Evolutionary conservation across 805 yeast genomes (phyloP).

Genomic region (Wickerhamomyces canadensis): DNA sequence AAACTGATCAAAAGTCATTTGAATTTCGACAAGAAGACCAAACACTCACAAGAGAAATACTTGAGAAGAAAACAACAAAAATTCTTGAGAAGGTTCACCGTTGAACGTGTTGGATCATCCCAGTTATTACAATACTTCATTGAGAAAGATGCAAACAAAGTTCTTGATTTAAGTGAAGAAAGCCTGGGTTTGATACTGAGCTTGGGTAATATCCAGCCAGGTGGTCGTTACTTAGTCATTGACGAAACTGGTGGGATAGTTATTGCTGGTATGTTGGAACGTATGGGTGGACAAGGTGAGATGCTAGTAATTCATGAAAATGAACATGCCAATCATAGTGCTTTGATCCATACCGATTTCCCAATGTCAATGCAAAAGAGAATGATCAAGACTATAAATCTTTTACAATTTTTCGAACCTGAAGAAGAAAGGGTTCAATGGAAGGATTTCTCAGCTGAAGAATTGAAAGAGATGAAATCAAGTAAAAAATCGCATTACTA

Average conservation of each 20-base stretch:
- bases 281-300: constrained; percentile 72
- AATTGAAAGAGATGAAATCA: constrained; percentile 49
- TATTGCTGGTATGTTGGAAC: constrained; percentile 77
- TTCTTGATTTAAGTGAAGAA: constrained; percentile 82
- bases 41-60: constrained; percentile 88
- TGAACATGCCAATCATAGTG: constrained; percentile 82
- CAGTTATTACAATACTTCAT: constrained; percentile 66
- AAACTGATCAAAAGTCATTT: constrained; percentile 79
- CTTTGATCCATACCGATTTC: constrained; percentile 62
- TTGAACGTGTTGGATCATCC: constrained; percentile 68
- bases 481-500: constrained; percentile 60
- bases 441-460: constrained; percentile 44
- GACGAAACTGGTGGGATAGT: constrained; percentile 97
- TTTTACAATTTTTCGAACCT: constrained; percentile 82
- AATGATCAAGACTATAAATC: constrained; percentile 64
- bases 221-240: constrained; percentile 80
- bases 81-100: constrained; percentile 78
- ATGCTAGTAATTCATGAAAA: constrained; percentile 82
- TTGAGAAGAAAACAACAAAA: constrained; percentile 87
- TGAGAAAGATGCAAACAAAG: constrained; percentile 61
- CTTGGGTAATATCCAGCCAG: constrained; percentile 78
- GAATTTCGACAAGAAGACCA: constrained; percentile 83
- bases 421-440: constrained; percentile 44
- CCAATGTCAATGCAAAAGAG: constrained; percentile 43
- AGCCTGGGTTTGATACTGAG: constrained; percentile 72